Percentiles rank a stretch among this genome's conserved stretches.
These are phyloP conservation scores for Penicillium argentinense DNA, from an alignment of 495 filamentous ascomycete species.

Conservation along the genomic window DNA sequence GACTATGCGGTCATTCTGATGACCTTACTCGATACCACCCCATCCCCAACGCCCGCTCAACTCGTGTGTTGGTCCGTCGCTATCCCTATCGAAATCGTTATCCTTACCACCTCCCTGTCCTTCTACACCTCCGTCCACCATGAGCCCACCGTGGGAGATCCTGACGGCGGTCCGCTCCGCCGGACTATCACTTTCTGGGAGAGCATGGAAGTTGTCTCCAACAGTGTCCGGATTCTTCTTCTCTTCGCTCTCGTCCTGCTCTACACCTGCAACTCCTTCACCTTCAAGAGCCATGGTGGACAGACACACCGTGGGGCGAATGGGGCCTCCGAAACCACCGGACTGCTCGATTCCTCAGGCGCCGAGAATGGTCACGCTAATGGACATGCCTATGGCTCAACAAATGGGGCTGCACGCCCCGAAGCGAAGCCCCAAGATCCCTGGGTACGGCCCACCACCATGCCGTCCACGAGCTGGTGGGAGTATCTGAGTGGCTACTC, in stretches of 20 bases:
- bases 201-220: constrained; percentile 56
- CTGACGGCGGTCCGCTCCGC: constrained; percentile 42
- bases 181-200: constrained; percentile 64
- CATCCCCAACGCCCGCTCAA: constrained; percentile 71
- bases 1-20: constrained; percentile 71
- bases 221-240: constrained; percentile 59
- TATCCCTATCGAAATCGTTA: constrained; percentile 63
- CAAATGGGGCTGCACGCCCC: constrained; percentile 36
- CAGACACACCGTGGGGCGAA: constrained; percentile 28
- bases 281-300: constrained; percentile 26
- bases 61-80: constrained; percentile 72
- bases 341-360: constrained; percentile 42
- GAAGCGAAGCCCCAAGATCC: constrained; percentile 44
- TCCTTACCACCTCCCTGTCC: constrained; percentile 62
- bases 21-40: constrained; percentile 74
- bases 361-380: constrained; percentile 45
- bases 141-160: constrained; percentile 58
- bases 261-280: constrained; percentile 56
- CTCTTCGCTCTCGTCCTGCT: constrained; percentile 57
- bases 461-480: constrained; percentile 75
- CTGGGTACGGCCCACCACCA: constrained; percentile 67
- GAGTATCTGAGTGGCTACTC: constrained; percentile 87
- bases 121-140: constrained; percentile 60
- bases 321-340: constrained; percentile 53
- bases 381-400: constrained; percentile 52